Conservation (phyloP, 192 early-diverging fungal genomes). For the Coemansia sp. region DNA sequence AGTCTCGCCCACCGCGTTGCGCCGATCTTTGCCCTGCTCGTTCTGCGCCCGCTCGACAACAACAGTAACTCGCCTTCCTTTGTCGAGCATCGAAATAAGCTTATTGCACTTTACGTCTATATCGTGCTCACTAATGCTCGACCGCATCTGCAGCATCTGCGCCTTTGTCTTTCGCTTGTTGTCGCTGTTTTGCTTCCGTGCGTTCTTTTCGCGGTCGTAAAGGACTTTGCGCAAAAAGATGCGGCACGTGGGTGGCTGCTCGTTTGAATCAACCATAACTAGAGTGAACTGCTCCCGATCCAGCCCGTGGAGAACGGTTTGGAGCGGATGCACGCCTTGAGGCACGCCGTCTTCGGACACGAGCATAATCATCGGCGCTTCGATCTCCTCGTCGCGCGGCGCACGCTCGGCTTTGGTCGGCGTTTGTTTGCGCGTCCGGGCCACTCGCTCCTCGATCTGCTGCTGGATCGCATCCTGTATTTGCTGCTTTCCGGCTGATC, state of each 20-base stretch:
- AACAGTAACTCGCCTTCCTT: constrained; percentile 28
- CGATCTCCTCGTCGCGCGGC: constrained; percentile 41
- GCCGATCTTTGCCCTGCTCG: background rate
- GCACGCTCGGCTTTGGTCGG: constrained; percentile 7
- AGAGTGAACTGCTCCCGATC: constrained; percentile 27
- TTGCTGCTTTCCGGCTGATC: background rate
- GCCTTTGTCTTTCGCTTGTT: constrained; percentile 9
- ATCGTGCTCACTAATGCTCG: constrained; percentile 26
- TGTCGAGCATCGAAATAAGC: constrained; percentile 14
- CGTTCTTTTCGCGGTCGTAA: constrained; percentile 36
- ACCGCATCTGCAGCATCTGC: constrained; percentile 20
- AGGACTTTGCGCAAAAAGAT: constrained; percentile 36
- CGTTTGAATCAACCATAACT: constrained; percentile 23
- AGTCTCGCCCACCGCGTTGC: background rate
- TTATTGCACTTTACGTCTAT: constrained; percentile 28
- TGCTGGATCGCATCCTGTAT: background rate
- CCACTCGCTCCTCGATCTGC: background rate
- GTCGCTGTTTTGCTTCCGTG: constrained; percentile 16
- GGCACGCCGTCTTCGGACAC: constrained; percentile 19
- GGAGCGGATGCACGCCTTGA: constrained; percentile 19
- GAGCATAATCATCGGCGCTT: constrained; percentile 22
- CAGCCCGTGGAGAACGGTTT: constrained; percentile 17
- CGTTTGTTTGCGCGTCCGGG: background rate
- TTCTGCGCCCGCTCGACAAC: constrained; percentile 14
- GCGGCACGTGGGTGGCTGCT: constrained; percentile 32